Percentiles rank a stretch among this genome's conserved stretches.
Evolutionary conservation across 1,284 basidiomycete genomes (phyloP).

Genomic region (Cryptococcus sp.): DNA sequence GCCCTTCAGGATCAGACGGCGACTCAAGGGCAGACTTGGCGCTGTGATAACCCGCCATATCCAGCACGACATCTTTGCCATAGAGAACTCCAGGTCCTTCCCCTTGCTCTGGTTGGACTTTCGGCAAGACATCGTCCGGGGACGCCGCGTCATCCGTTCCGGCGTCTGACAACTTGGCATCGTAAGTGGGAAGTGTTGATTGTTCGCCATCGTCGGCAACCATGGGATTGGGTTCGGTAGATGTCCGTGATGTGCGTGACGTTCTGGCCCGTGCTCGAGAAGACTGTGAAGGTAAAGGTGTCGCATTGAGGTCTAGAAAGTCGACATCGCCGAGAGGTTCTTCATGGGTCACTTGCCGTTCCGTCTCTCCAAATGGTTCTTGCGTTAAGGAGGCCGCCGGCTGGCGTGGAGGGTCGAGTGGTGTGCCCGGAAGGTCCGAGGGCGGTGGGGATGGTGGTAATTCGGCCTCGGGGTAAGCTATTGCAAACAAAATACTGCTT

Average conservation of each 20-base stretch:
- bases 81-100: constrained; percentile 69
- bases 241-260: constrained; percentile 3
- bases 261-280: neutral
- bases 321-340: constrained; percentile 43
- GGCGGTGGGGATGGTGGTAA: constrained; percentile 14
- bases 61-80: constrained; percentile 58
- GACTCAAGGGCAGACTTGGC: constrained; percentile 8
- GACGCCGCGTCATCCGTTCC: constrained; percentile 24
- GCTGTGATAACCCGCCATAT: constrained; percentile 56
- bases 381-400: constrained; percentile 31
- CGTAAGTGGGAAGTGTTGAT: constrained; percentile 24
- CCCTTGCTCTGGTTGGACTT: constrained; percentile 55
- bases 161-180: constrained; percentile 29
- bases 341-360: constrained; percentile 27
- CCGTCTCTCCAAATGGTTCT: constrained; percentile 49
- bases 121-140: constrained; percentile 61
- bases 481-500: constrained; percentile 11
- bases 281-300: constrained; percentile 17
- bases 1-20: constrained; percentile 10
- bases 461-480: constrained; percentile 4
- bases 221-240: constrained; percentile 42
- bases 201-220: constrained; percentile 30
- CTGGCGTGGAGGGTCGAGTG: neutral
- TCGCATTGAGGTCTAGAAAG: constrained; percentile 50
- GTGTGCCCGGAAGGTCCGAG: constrained; percentile 9